These are phyloP conservation scores for Ceratocystis albifundus DNA, from an alignment of 2,329 filamentous ascomycete species.

Conservation along the genomic window DNA sequence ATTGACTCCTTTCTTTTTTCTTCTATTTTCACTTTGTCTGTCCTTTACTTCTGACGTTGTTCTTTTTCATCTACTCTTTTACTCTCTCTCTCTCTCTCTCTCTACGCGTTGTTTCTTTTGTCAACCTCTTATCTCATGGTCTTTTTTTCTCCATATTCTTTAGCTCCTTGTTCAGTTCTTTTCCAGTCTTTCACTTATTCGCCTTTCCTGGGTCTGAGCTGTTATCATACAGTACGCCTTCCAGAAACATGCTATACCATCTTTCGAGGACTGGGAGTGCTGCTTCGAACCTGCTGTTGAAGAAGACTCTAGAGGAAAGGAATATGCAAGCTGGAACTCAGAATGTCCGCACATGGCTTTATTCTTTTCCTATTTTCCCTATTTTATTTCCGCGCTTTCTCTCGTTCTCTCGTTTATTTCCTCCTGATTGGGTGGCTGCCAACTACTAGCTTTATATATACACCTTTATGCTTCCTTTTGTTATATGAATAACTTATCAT, in stretches of 20 bases:
- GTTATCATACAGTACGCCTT: too few species aligned
- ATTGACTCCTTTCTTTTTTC: neutral
- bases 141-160: neutral
- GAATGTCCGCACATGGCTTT: neutral
- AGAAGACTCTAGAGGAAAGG: too few species aligned
- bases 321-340: too few species aligned
- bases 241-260: too few species aligned
- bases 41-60: constrained; percentile 18
- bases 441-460: constrained; percentile 11
- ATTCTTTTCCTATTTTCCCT: too few species aligned
- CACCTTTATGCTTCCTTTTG: constrained; percentile 12
- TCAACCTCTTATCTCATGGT: neutral
- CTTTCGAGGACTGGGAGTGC: too few species aligned
- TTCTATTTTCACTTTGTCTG: constrained; percentile 3
- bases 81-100: constrained; percentile 4
- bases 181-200: too few species aligned
- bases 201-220: too few species aligned
- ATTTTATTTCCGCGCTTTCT: too few species aligned
- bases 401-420: neutral
- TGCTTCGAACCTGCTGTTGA: too few species aligned
- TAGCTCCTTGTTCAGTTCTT: neutral
- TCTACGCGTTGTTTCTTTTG: neutral
- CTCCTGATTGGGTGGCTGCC: neutral
- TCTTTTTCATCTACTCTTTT: constrained; percentile 10
- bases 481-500: neutral